These are phyloP conservation scores for Metschnikowia cubensis DNA, from an alignment of 805 yeast species.

Conservation along the genomic window DNA sequence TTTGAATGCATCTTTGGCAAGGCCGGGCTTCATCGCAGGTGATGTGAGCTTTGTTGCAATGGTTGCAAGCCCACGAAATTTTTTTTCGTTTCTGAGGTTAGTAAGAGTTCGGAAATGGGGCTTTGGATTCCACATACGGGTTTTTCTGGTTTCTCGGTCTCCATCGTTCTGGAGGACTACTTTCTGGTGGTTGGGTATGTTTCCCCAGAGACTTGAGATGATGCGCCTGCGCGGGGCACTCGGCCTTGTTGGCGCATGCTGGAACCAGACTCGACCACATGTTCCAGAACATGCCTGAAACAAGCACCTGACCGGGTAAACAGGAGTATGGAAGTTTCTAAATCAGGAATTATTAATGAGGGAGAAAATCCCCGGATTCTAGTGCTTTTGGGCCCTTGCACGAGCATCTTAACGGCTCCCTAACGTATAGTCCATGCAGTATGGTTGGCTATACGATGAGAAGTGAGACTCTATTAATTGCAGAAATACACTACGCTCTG, in stretches of 20 bases:
- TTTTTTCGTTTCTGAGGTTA: slow-evolving; percentile 43
- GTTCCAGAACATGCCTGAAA: not conserved
- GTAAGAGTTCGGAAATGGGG: not conserved
- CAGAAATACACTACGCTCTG: not conserved
- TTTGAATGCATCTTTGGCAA: slow-evolving; percentile 69
- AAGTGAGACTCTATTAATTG: too few relatives aligned
- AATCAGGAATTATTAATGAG: too few relatives aligned
- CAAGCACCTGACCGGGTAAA: too few relatives aligned
- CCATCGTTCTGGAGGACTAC: not conserved
- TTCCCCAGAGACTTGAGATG: slow-evolving; percentile 5
- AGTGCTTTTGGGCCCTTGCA: too few relatives aligned
- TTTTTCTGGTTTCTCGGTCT: slow-evolving; percentile 2
- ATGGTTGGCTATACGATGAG: too few relatives aligned
- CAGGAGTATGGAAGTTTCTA: too few relatives aligned
- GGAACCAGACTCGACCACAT: not conserved
- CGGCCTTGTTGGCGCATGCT: not conserved
- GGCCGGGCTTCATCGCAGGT: slow-evolving; percentile 87
- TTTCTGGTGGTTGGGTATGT: not conserved
- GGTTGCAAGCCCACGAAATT: slow-evolving; percentile 83
- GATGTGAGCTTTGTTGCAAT: slow-evolving; percentile 87
- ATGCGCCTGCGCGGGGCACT: slow-evolving; percentile 6
- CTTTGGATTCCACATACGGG: not conserved
- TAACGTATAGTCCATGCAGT: too few relatives aligned
- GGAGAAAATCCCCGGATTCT: too few relatives aligned
- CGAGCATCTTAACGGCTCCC: too few relatives aligned